Base-by-base conservation (phyloP, 2,329 filamentous ascomycete species). In the Cercospora sojina region DNA sequence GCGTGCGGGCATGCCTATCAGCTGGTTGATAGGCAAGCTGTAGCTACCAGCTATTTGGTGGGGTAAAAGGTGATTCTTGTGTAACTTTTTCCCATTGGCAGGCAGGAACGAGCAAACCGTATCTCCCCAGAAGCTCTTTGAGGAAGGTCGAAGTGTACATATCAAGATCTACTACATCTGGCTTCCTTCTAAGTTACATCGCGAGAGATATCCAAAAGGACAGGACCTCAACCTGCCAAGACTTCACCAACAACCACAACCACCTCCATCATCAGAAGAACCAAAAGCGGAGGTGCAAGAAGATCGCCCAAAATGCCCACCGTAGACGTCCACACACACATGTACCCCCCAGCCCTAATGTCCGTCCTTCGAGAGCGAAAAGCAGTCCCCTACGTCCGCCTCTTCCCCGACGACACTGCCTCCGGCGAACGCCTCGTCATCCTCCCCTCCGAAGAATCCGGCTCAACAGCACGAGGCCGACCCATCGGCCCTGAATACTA, bases 401-500 rank as follows among this genome's bases (percentile, higher is more conserved):
- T 83, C 18, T 92, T 92, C 72, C 83, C 71, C 9, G 73, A 75
- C 82, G 65, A 85, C 78, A 49, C 79, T 80, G 25, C 68, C 5
- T 76, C 81, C 18, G 85, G 86, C 51, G 85, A 88, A 53, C 87
- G 90, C 12, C 85, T 92, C 64, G 73, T 77, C 3, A 77, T 77
- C 55, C 68, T 77, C 2, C 75, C 75, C 1, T 67, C 74, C 23
- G 75, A 77, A 67, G 69, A 69, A 57, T 72, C 73, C 18, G 68
- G 74, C 10, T 76, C 73, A 4, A 78, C 76, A n/a, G 72, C 76
- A 8, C 89, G 91, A 2, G 93, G 93, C 41, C 88, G 93, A 3
- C 93, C 93, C 3, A 87, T 97, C 51, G 94, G 92, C 23, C 83
- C 87, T 0, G 91, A 93, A 74, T 97, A 94, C 83, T 91, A 89